Base-by-base conservation (phyloP, 257 asterid species). In the Orobanche coerulescens region DNA sequence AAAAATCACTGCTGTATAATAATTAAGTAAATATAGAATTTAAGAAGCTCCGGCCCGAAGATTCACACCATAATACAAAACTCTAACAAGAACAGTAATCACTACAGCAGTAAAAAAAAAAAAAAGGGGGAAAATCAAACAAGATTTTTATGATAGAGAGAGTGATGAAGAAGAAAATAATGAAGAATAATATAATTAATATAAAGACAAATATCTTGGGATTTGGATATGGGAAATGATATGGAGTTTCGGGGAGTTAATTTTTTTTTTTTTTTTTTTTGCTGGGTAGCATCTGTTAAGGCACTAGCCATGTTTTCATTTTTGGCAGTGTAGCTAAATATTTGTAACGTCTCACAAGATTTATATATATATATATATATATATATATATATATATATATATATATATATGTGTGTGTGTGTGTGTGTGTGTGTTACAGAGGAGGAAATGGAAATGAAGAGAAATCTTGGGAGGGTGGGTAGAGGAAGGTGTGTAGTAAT, bases 241-340 rank as follows among this genome's bases (percentile, higher is more conserved):
- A 66, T 58, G 68, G 51, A 24, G 46, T 70, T 57, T 28, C 4
- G 66, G 61, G 69, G 36, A 7, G 7, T 3, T 30, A 2, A 2
- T 30, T 30, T 30, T 30, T 30, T 30, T 30, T 30, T 30, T 30
- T 30, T 7, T 30, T 30, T 2, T 30, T n/a, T n/a, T 63, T 54
- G 73, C 53, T 62, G 76, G 76, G 66, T 43, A 63, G 74, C 75
- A 69, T 74, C 53, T 59, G 77, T 73, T 59, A 79, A 79, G 81
- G 72, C 79, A 73, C 72, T 16, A 77, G 70, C 77, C 80, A 69
- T 67, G 82, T 70, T 71, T 75, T 73, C 76, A 67, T 72, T 26
- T 74, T 68, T 67, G 66, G 66, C 51, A 31, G 66, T 44, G 23
- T 16, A 37, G 61, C 59, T 70, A 61, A 24, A 42, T 47, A 19